phyloP scores from a whole-genome alignment of 2,329 filamentous ascomycete species.

The Penicillium sp. region DNA sequence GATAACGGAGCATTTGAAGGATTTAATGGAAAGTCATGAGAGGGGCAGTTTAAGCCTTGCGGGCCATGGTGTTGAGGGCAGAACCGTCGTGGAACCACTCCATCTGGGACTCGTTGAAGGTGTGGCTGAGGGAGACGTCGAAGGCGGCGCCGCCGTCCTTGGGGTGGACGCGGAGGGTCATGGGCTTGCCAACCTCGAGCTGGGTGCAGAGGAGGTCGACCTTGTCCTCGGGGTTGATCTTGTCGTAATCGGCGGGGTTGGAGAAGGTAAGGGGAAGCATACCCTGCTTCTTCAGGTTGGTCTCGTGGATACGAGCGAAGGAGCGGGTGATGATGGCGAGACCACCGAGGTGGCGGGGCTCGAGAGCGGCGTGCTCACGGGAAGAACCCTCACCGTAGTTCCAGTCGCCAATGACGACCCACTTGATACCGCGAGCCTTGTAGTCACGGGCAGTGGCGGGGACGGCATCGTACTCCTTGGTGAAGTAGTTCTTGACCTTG shows the following conservation, averaged over 20 bases:
- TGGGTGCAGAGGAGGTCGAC: slow-evolving; percentile 88
- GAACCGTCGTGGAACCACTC: slow-evolving; percentile 99
- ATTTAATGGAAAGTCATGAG: slow-evolving; percentile 10
- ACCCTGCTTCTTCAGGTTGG: slow-evolving; percentile 99
- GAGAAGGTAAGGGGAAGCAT: slow-evolving; percentile 98
- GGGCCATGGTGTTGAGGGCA: slow-evolving; percentile 98
- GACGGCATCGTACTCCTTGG: slow-evolving; percentile 80
- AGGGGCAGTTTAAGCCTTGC: slow-evolving; percentile 50
- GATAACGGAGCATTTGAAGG: slow-evolving; percentile 8
- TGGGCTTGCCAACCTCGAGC: slow-evolving; percentile 86
- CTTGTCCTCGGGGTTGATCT: slow-evolving; percentile 89
- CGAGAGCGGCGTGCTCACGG: slow-evolving; percentile 96
- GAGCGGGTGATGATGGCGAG: slow-evolving; percentile 93
- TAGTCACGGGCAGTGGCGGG: slow-evolving; percentile 95
- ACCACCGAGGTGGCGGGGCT: slow-evolving; percentile 95
- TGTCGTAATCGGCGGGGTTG: slow-evolving; percentile 96
- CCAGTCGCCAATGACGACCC: slow-evolving; percentile 99
- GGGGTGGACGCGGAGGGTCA: slow-evolving; percentile 90
- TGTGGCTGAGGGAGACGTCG: slow-evolving; percentile 84
- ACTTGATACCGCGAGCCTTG: slow-evolving; percentile 94
- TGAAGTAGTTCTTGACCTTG: slow-evolving; percentile 92
- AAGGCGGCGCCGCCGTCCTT: slow-evolving; percentile 74
- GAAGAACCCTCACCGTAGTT: slow-evolving; percentile 99
- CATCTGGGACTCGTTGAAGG: slow-evolving; percentile 96
- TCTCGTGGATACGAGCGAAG: slow-evolving; percentile 99